Evolutionary conservation across 2,329 filamentous ascomycete genomes (phyloP).

Genomic region (Talaromyces sp.): DNA sequence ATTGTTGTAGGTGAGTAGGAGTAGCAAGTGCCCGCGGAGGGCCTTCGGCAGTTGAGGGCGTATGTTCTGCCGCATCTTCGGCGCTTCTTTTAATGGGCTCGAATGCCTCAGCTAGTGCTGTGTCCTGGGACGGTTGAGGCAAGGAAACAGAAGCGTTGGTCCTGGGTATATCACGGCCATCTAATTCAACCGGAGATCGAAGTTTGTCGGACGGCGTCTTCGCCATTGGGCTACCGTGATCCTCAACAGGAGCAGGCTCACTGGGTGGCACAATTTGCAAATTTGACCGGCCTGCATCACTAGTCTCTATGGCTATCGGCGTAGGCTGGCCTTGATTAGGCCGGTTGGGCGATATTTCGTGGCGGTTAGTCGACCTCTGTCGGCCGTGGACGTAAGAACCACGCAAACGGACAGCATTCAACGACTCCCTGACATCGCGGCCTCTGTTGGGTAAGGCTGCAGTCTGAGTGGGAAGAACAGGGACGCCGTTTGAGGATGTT

Average conservation of each 20-base stretch:
- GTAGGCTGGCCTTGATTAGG: conserved; percentile 34
- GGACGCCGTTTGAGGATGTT: conserved; percentile 72
- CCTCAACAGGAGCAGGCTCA: conserved; percentile 25
- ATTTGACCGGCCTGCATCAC: conserved; percentile 35
- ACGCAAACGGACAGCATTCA: conserved; percentile 64
- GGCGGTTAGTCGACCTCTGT: conserved; percentile 47
- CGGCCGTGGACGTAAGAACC: conserved; percentile 52
- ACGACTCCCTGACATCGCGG: conserved; percentile 69
- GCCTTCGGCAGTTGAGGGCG: conserved; percentile 14
- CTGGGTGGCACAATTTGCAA: conserved; percentile 26
- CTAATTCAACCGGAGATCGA: conserved; percentile 33
- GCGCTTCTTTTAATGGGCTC: conserved; percentile 25
- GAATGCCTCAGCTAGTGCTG: conserved; percentile 31
- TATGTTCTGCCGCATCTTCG: conserved; percentile 4
- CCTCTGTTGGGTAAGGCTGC: conserved; percentile 69
- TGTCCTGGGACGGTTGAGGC: conserved; percentile 32
- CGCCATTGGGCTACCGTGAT: conserved; percentile 36
- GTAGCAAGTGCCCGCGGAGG: conserved; percentile 26
- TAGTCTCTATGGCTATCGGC: conserved; percentile 61
- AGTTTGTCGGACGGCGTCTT: conserved; percentile 66
- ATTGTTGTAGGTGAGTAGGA: conserved; percentile 49
- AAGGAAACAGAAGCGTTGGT: conserved; percentile 58
- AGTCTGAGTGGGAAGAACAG: conserved; percentile 64
- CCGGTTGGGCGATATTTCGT: conserved; percentile 61
- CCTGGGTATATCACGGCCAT: conserved; percentile 32